Base-by-base conservation (phyloP, 768 basidiomycete genomes). In the Lactifluus hygrophoroides region DNA sequence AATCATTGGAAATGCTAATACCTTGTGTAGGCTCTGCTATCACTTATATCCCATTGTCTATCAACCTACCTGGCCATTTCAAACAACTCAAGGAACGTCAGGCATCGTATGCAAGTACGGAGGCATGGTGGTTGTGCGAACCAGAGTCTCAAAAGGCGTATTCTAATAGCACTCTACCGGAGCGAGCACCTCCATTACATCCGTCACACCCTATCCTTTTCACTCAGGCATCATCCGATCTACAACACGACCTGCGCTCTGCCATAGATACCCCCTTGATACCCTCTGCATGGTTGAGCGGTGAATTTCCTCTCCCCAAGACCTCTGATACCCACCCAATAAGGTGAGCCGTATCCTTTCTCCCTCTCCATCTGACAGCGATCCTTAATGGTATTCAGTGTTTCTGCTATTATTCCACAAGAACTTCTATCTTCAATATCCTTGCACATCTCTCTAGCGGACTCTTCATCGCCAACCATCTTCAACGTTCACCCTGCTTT, bases 321-420 rank as follows among this genome's bases (percentile, higher is more conserved):
- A 64, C 63, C 11, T 64, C 63, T 27, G 56, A 58, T 53, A 63
- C 63, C 49, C 63, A 64, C 52, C 63, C 63, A 16, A 56, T 64
- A 27, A 58, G 58, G 63, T 62, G 43, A 46, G 60, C n/a, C n/a
- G n/a, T 47, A 10, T 23, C 10, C 21, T 23, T 34, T 27, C 38
- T 17, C 19, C 13, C 19, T 25, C 17, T 3, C 30, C 28, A 9
- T 28, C 38, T 44, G 11, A 21, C 44, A 42, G 7, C 23, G 11
- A 28, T 25, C 40, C 25, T 32, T 63, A 84, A 80, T 38, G 14
- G 6, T 21, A 13, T 37, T 16, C 65, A 84, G 83, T 65, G 83
- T 88, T 61, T 88, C 87, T 0, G 74, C 51, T 73, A 59, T 90
- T 28, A 75, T 90, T 64, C 84, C 87, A 4, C 71, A 72, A 6